phyloP scores from a whole-genome alignment of 306 rosid genomes.

The Trifolium subterraneum region DNA sequence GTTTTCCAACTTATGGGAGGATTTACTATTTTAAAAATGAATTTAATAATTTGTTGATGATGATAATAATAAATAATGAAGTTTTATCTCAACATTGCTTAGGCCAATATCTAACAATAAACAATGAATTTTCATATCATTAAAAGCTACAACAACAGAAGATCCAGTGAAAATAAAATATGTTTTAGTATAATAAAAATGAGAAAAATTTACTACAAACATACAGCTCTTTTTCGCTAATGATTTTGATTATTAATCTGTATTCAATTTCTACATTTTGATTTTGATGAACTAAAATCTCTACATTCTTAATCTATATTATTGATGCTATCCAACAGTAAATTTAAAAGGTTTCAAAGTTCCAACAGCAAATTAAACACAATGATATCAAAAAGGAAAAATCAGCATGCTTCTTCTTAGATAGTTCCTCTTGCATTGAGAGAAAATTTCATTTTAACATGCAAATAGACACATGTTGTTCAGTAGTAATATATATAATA shows the following conservation, averaged over 20 bases:
- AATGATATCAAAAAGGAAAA: not conserved
- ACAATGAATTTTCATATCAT: too few species aligned
- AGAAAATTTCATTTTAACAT: not conserved
- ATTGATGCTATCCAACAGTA: not conserved
- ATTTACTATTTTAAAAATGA: too few species aligned
- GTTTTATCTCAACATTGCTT: too few species aligned
- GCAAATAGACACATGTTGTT: constrained; percentile 1
- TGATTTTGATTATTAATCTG: not conserved
- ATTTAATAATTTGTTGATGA: too few species aligned
- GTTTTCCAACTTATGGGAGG: not conserved
- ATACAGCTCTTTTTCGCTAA: not conserved
- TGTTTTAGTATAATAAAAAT: not conserved
- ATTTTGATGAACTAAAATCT: not conserved
- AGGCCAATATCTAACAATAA: too few species aligned
- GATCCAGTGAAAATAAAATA: too few species aligned
- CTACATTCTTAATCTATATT: not conserved
- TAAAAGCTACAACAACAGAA: too few species aligned
- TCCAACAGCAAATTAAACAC: not conserved
- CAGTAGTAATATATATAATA: not conserved
- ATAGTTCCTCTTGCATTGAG: not conserved
- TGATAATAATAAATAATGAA: too few species aligned
- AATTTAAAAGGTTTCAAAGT: constrained; percentile 4
- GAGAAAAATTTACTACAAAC: not conserved
- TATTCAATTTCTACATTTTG: not conserved
- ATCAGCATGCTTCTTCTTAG: not conserved